Base-by-base conservation (phyloP, 139 green algal genomes). In the Pseudopediastrum boryanum region DNA sequence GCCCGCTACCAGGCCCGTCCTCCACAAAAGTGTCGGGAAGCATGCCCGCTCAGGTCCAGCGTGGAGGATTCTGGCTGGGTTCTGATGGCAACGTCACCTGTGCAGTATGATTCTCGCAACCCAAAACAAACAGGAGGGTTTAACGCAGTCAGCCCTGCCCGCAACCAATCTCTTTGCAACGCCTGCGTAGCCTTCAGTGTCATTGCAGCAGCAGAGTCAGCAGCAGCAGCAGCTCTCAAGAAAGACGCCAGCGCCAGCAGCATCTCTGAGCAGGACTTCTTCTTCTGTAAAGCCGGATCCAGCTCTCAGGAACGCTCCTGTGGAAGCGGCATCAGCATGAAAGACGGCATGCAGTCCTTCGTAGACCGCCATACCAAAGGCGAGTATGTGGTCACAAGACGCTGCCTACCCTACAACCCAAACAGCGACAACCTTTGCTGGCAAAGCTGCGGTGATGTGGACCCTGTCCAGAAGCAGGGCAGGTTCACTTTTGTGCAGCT, bases 221-320 rank as follows among this genome's bases (percentile, higher is more conserved):
- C 68, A 31, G 62, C 62, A 48, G 68, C 68, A 5, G 61, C 48
- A 50, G 68, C 68, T 23, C 68, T 75, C 7, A 43, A 52, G n/a
- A 31, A 75, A 16, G 68, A 62, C 29, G 43, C 46, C 23, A 61
- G 66, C 66, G 0, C 4, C 25, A 38, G 68, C 68, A 64, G 44
- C 44, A 63, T 75, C 7, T 75, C 68, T 29, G 68, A 75, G 44
- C 68, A 75, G 23, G 68, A 75, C 68, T 75, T 75, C 1, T 75
- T 75, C 29, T 75, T 64, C 27, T 75, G 68, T 48, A 75, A 75
- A 4, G 33, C 35, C 3, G 68, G 61, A 6, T 35, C 44, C 19
- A 46, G 36, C 4, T 46, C 33, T 33, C 19, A 75, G 12, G 46
- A 75, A 48, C 68, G 68, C 46, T 64, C 44, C 44, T 75, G 68